Percentiles rank a stretch among this genome's conserved stretches.
Evolutionary conservation across 345 rosid genomes (phyloP).

Genomic region (Lepidium sativum): DNA sequence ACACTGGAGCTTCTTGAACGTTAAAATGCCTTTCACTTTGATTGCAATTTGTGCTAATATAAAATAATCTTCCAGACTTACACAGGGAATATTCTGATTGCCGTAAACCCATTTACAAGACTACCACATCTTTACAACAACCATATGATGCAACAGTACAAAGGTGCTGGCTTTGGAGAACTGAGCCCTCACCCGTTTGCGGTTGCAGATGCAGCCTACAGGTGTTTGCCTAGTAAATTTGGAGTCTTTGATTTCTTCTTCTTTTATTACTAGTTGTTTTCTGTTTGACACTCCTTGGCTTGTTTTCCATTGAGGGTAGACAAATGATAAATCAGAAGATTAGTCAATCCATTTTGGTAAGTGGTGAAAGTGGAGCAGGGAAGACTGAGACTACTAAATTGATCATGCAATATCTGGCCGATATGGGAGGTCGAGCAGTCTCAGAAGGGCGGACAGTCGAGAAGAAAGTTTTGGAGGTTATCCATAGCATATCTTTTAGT

Average conservation of each 20-base stretch:
- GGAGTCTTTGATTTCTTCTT: neutral
- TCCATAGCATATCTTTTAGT: neutral
- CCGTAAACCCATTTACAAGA: constrained; percentile 92
- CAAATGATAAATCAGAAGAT: constrained; percentile 75
- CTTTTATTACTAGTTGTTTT: constrained; percentile 7
- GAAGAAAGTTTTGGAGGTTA: constrained; percentile 96
- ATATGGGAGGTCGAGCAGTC: constrained; percentile 99
- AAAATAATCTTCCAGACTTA: constrained; percentile 56
- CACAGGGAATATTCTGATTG: constrained; percentile 88
- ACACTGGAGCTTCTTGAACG: neutral
- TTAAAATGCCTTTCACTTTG: neutral
- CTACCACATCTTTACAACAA: constrained; percentile 84
- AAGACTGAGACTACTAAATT: constrained; percentile 95
- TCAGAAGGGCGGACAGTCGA: constrained; percentile 89
- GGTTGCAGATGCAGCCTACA: constrained; percentile 93
- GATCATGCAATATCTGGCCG: constrained; percentile 96
- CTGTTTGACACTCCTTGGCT: constrained; percentile 1
- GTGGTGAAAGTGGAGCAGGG: constrained; percentile 99
- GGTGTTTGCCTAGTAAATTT: constrained; percentile 35
- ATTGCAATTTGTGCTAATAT: neutral
- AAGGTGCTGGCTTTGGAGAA: constrained; percentile 94
- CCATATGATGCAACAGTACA: constrained; percentile 96
- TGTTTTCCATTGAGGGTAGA: constrained; percentile 31
- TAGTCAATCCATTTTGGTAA: constrained; percentile 94
- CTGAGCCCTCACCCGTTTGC: constrained; percentile 99